phyloP scores from a whole-genome alignment of 2,329 filamentous ascomycete species.

The Colletotrichum truncatum region DNA sequence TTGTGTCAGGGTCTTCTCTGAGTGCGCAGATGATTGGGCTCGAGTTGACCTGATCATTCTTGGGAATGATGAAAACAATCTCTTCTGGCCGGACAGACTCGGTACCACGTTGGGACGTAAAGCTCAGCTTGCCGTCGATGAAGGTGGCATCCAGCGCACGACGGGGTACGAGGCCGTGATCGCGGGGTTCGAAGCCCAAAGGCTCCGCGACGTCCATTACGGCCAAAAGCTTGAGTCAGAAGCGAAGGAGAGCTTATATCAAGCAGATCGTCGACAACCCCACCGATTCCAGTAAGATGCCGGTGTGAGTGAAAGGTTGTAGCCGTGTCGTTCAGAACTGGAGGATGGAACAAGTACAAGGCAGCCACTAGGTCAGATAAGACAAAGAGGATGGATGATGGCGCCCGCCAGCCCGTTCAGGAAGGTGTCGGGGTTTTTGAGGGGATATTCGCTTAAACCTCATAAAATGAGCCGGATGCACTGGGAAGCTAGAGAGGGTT shows the following conservation, averaged over 20 bases:
- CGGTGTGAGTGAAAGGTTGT: neutral
- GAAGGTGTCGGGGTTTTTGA: slow-evolving; percentile 9
- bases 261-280: too few species aligned
- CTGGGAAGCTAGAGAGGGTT: too few species aligned
- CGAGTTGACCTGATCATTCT: neutral
- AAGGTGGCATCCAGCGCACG: slow-evolving; percentile 21
- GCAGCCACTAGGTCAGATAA: neutral
- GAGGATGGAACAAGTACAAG: neutral
- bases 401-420: neutral
- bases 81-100: slow-evolving; percentile 31
- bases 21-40: slow-evolving; percentile 48
- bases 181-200: slow-evolving; percentile 15
- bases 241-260: too few species aligned
- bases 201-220: neutral
- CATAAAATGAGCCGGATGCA: slow-evolving; percentile 7
- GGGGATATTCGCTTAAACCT: neutral
- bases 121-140: slow-evolving; percentile 22
- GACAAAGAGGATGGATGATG: neutral
- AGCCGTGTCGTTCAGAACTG: neutral
- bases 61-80: slow-evolving; percentile 36
- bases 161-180: slow-evolving; percentile 22
- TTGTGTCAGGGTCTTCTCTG: slow-evolving; percentile 40
- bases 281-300: neutral
- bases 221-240: too few species aligned
- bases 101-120: slow-evolving; percentile 7